These are phyloP conservation scores for Setaria italica DNA, from an alignment of 202 grass and related monocot genomes.

Conservation along the genomic window DNA sequence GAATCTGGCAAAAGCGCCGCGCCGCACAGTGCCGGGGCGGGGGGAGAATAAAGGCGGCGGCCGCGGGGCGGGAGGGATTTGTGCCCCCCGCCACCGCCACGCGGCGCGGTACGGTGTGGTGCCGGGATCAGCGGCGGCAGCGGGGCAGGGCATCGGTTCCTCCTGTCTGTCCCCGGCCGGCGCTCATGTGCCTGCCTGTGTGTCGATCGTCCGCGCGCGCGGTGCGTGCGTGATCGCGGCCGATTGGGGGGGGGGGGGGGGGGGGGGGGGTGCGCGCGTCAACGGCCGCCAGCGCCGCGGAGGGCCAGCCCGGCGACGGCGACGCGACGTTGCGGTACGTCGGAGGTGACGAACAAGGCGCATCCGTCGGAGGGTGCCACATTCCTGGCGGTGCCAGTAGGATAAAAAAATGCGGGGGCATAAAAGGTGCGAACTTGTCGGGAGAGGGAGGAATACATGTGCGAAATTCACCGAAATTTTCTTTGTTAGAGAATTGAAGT, in stretches of 20 bases:
- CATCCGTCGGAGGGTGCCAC: neutral
- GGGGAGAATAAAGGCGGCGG: slow-evolving; percentile 35
- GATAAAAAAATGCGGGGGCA: neutral
- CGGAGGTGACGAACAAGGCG: neutral
- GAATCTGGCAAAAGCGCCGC: slow-evolving; percentile 34
- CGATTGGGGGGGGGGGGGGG: neutral
- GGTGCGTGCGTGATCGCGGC: neutral
- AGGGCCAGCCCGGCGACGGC: neutral
- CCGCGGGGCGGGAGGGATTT: neutral
- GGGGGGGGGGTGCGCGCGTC: neutral
- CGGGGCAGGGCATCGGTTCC: slow-evolving; percentile 58
- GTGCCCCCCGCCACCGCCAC: slow-evolving; percentile 22
- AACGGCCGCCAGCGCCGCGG: neutral
- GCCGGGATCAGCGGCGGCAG: slow-evolving; percentile 51
- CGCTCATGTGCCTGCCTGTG: neutral
- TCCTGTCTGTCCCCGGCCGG: slow-evolving; percentile 47
- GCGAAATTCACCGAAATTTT: neutral
- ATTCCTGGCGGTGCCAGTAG: neutral
- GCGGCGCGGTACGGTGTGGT: slow-evolving; percentile 11
- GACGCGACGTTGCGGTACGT: too few relatives aligned
- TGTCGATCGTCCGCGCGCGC: neutral
- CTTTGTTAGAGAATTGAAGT: too few relatives aligned
- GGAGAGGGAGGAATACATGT: neutral
- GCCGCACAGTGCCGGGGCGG: neutral
- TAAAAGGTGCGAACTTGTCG: neutral